Conservation (phyloP, 2,329 filamentous ascomycete species). For the Curvularia sp. region DNA sequence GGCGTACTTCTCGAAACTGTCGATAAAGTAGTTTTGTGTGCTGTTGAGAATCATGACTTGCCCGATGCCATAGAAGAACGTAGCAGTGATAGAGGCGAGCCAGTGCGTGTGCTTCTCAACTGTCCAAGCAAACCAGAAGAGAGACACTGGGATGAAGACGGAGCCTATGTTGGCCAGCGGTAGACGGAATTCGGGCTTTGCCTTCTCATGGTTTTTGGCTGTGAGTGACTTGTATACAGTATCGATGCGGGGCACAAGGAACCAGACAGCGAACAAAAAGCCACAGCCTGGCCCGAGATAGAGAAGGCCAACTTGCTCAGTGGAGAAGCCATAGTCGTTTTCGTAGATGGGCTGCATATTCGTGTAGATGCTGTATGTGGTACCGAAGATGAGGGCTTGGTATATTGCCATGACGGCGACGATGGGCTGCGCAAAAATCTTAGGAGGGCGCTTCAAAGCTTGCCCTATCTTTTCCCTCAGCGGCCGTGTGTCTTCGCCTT, state of each 20-base stretch:
- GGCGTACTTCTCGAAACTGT: conserved; percentile 60
- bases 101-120: conserved; percentile 54
- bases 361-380: conserved; percentile 58
- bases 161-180: conserved; percentile 57
- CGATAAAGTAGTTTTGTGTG: conserved; percentile 64
- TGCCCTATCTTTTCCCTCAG: conserved; percentile 47
- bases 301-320: conserved; percentile 56
- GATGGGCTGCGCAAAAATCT: conserved; percentile 57
- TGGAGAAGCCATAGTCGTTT: conserved; percentile 55
- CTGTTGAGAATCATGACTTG: conserved; percentile 62
- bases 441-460: conserved; percentile 52
- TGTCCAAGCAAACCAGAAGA: conserved; percentile 56
- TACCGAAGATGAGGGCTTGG: conserved; percentile 58
- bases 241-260: conserved; percentile 58
- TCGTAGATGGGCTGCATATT: conserved; percentile 58
- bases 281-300: conserved; percentile 57
- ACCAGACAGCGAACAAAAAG: conserved; percentile 55
- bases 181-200: conserved; percentile 54
- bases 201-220: conserved; percentile 50
- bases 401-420: conserved; percentile 57
- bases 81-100: conserved; percentile 52
- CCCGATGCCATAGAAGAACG: conserved; percentile 60
- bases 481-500: conserved; percentile 54
- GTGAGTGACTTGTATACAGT: conserved; percentile 57
- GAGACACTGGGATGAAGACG: conserved; percentile 52